Conservation (phyloP, 331 rosid species). For the Quercus phellos region DNA sequence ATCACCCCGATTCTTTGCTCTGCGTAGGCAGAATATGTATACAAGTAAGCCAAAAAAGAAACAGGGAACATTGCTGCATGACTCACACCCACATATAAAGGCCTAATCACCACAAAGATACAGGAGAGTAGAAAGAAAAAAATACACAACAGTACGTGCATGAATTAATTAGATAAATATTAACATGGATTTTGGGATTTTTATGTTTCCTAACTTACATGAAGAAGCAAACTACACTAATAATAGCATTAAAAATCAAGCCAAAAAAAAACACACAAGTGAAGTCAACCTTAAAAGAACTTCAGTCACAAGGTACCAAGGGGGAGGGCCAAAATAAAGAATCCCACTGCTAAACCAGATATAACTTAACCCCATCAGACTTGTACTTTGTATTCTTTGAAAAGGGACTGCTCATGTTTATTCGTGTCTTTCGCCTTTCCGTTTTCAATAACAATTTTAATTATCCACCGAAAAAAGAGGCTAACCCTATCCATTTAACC, state of each 20-base stretch:
- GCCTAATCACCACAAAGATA: neutral
- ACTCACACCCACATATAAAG: neutral
- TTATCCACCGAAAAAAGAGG: too few species aligned
- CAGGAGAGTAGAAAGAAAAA: neutral
- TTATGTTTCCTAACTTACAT: neutral
- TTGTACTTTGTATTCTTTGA: neutral
- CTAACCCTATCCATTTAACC: neutral
- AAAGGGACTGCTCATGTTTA: too few species aligned
- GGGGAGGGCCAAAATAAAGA: neutral
- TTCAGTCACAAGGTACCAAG: neutral
- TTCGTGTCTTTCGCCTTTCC: too few species aligned
- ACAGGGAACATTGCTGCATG: neutral
- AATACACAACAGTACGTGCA: neutral
- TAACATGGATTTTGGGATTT: neutral
- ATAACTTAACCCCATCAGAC: neutral
- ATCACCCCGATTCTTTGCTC: constrained; percentile 83
- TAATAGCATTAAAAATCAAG: neutral
- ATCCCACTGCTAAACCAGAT: neutral
- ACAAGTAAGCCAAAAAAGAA: neutral
- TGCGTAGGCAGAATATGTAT: constrained; percentile 28
- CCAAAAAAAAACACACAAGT: neutral
- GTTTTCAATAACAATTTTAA: too few species aligned
- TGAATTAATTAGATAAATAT: neutral
- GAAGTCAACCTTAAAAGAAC: neutral
- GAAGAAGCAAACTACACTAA: neutral